phyloP scores from a whole-genome alignment of 2,329 filamentous ascomycete genomes.

The Xylaria sp. region DNA sequence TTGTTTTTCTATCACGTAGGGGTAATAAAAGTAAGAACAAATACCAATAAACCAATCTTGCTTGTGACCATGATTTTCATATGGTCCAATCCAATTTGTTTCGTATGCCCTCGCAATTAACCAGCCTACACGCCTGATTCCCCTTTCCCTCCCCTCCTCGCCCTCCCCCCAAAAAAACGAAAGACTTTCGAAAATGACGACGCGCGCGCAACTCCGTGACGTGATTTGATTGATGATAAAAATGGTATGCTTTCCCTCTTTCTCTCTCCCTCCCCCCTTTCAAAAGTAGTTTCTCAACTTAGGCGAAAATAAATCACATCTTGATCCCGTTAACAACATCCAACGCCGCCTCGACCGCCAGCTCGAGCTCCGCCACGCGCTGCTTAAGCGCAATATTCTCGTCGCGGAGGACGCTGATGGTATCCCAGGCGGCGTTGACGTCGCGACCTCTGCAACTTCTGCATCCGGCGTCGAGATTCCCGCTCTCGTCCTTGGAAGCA shows the following conservation, averaged over 20 bases:
- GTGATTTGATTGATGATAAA: neutral
- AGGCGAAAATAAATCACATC: conserved; percentile 26
- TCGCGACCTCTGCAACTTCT: conserved; percentile 54
- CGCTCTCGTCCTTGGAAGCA: conserved; percentile 32
- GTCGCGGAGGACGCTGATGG: conserved; percentile 54
- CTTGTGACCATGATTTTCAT: neutral
- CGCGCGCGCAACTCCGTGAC: neutral
- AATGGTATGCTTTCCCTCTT: neutral
- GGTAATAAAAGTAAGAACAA: neutral
- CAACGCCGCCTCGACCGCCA: conserved; percentile 55
- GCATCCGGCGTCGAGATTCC: conserved; percentile 34
- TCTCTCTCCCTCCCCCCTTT: neutral
- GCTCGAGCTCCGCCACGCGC: conserved; percentile 54
- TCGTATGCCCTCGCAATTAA: neutral
- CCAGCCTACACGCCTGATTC: neutral
- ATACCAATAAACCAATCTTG: neutral
- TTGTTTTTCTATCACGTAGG: neutral
- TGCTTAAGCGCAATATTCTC: conserved; percentile 59
- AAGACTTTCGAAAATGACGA: neutral
- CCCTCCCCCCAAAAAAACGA: neutral
- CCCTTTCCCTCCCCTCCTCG: too few species aligned
- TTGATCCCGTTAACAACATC: conserved; percentile 54
- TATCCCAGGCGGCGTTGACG: conserved; percentile 58
- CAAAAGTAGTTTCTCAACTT: too few species aligned
- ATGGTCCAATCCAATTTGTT: neutral